phyloP scores from a whole-genome alignment of 176 grass and related monocot genomes.

The Metroxylon sagu region DNA sequence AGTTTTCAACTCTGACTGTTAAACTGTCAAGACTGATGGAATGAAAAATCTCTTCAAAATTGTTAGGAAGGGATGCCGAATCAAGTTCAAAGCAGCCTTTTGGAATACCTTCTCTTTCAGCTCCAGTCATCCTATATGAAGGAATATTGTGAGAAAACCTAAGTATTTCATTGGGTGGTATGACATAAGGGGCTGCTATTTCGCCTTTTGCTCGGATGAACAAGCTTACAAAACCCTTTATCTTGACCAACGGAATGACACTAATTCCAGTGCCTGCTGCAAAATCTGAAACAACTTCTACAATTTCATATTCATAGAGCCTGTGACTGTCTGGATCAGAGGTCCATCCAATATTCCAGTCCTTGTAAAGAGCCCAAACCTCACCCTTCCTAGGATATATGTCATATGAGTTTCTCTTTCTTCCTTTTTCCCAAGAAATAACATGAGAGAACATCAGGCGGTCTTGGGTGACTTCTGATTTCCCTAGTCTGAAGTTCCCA shows the following conservation, averaged over 20 bases:
- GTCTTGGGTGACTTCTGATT: constrained; percentile 26
- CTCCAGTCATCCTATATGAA: constrained; percentile 29
- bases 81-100: constrained; percentile 78
- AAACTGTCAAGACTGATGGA: constrained; percentile 41
- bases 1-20: constrained; percentile 18
- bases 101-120: constrained; percentile 48
- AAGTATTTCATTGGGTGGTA: constrained; percentile 57
- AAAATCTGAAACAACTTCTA: constrained; percentile 66
- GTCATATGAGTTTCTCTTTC: constrained; percentile 32
- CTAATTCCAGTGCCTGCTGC: constrained; percentile 38
- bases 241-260: constrained; percentile 48
- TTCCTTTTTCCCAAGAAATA: constrained; percentile 33
- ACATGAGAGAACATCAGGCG: constrained; percentile 58
- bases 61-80: constrained; percentile 51
- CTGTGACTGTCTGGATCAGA: constrained; percentile 27
- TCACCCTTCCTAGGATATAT: constrained; percentile 79
- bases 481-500: constrained; percentile 52
- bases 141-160: constrained; percentile 76
- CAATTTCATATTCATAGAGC: constrained; percentile 53
- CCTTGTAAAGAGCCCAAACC: constrained; percentile 78
- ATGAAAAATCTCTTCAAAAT: constrained; percentile 48
- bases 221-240: constrained; percentile 71
- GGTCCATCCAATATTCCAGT: constrained; percentile 60
- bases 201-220: constrained; percentile 45
- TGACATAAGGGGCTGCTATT: constrained; percentile 32